Percentiles rank a stretch among this genome's conserved stretches.
Evolutionary conservation across 2,329 filamentous ascomycete species (phyloP).

Genomic region (Aspergillus pseudonomiae): DNA sequence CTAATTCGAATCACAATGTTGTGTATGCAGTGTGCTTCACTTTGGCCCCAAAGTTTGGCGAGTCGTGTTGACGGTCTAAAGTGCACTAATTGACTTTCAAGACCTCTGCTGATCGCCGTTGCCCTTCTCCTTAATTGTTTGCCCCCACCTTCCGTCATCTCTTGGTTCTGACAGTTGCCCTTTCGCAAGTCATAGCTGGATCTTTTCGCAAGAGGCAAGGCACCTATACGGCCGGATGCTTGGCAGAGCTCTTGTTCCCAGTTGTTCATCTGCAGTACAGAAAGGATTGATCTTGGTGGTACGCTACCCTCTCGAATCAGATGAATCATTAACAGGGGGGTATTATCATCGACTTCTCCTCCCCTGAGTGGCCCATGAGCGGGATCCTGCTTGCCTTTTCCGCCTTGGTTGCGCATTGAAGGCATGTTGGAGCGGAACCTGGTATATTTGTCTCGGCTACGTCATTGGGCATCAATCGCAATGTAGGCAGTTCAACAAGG

Average conservation of each 20-base stretch:
- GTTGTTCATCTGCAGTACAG: neutral
- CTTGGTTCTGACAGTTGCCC: neutral
- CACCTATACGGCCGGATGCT: neutral
- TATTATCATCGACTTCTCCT: neutral
- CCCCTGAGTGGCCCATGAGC: slow-evolving; percentile 11
- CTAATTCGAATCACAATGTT: slow-evolving; percentile 19
- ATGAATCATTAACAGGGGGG: neutral
- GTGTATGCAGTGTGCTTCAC: slow-evolving; percentile 20
- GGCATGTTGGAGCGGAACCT: slow-evolving; percentile 5
- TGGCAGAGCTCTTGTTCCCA: neutral
- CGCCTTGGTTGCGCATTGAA: slow-evolving; percentile 6
- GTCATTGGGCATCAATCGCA: slow-evolving; percentile 27
- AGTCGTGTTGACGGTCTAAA: slow-evolving; percentile 4
- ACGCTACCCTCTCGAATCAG: slow-evolving; percentile 5
- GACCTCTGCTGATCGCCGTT: slow-evolving; percentile 15
- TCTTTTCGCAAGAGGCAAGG: neutral
- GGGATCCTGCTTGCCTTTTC: neutral
- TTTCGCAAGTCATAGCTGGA: neutral
- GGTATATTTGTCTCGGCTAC: slow-evolving; percentile 19
- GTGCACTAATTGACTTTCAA: slow-evolving; percentile 9
- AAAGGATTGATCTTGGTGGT: slow-evolving; percentile 8
- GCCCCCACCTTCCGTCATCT: neutral
- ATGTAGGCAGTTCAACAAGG: slow-evolving; percentile 12
- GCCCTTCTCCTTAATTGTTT: slow-evolving; percentile 7
- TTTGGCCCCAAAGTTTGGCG: slow-evolving; percentile 7